Conservation (phyloP, 1,284 basidiomycete genomes). For the Leccinum colubrinum region DNA sequence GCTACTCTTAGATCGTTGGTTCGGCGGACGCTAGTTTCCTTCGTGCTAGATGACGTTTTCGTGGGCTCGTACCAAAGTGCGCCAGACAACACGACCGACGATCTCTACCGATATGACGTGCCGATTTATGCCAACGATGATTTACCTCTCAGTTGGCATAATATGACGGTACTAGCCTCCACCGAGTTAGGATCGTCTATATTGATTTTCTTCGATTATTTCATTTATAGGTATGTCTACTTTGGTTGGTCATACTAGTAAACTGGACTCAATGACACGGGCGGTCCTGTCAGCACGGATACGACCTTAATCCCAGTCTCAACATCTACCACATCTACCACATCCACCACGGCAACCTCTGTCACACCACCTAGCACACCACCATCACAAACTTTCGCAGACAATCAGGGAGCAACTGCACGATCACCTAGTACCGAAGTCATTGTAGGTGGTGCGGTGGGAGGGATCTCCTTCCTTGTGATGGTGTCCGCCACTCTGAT, state of each 20-base stretch:
- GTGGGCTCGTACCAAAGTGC: neutral
- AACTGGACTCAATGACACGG: neutral
- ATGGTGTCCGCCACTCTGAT: neutral
- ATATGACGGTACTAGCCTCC: slow-evolving; percentile 7
- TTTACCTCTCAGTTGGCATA: slow-evolving; percentile 9
- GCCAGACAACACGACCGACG: neutral
- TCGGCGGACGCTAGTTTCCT: neutral
- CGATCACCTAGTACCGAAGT: neutral
- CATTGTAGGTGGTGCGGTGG: slow-evolving; percentile 11
- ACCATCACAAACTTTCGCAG: neutral
- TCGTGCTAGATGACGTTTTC: slow-evolving; percentile 6
- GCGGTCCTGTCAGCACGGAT: neutral
- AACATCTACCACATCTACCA: neutral
- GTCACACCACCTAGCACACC: neutral
- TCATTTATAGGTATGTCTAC: slow-evolving; percentile 14
- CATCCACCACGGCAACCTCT: neutral
- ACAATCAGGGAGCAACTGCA: neutral
- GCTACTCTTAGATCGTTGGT: neutral
- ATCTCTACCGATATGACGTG: slow-evolving; percentile 9
- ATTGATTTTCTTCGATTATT: slow-evolving; percentile 18
- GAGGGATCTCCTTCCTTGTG: neutral
- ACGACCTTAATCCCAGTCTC: neutral
- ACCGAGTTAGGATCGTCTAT: neutral
- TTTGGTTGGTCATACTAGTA: neutral
- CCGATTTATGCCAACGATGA: slow-evolving; percentile 14